phyloP scores from a whole-genome alignment of 1,139 yeast genomes.

The Yamadazyma blattariae region DNA sequence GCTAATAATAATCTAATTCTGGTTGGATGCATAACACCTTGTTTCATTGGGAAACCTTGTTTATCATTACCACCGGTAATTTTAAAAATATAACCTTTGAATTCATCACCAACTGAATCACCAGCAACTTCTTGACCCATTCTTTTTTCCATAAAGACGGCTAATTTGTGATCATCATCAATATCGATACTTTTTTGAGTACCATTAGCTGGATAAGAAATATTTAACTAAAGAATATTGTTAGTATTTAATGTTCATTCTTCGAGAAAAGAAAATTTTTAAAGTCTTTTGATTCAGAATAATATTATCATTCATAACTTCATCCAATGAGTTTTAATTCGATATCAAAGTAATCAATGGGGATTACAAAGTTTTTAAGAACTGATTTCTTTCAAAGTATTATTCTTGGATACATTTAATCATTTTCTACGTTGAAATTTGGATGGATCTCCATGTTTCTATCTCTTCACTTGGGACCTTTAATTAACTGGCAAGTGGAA shows the following conservation, averaged over 20 bases:
- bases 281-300: no score
- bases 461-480: no score
- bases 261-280: background rate
- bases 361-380: no score
- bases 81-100: conserved; percentile 98
- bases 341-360: no score
- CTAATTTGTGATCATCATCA: conserved; percentile 98
- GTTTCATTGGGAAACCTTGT: conserved; percentile 99
- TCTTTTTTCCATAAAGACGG: conserved; percentile 98
- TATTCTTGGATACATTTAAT: no score
- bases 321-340: no score
- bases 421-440: no score
- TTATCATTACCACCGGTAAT: conserved; percentile 99
- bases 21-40: conserved; percentile 99
- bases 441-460: no score
- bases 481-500: no score
- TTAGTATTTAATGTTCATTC: conserved; percentile 11
- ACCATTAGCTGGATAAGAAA: conserved; percentile 99
- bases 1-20: conserved; percentile 96
- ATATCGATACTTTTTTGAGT: conserved; percentile 96
- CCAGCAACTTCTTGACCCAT: conserved; percentile 99
- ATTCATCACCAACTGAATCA: conserved; percentile 96
- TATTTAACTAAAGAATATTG: conserved; percentile 73
- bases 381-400: no score
- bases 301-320: no score